phyloP scores from a whole-genome alignment of 2,329 filamentous ascomycete species.

The Zasmidium angulare region DNA sequence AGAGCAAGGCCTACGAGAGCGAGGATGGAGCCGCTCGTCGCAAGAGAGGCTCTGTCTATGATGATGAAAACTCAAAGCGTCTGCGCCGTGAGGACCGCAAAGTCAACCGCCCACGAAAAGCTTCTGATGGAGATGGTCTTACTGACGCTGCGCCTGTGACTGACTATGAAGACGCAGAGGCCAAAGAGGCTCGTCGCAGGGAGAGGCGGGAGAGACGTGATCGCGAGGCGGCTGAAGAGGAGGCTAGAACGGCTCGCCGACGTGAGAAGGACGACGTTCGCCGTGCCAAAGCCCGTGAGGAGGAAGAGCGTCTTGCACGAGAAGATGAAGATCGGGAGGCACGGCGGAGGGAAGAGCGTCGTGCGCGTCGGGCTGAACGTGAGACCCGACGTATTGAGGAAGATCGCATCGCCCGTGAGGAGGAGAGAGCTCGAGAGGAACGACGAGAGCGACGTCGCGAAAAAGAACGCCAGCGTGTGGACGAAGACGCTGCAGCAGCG shows the following conservation, averaged over 20 bases:
- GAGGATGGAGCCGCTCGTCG: slow-evolving; percentile 33
- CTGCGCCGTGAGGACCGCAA: slow-evolving; percentile 38
- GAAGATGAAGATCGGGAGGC: slow-evolving; percentile 32
- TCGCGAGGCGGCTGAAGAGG: slow-evolving; percentile 12
- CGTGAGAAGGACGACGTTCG: slow-evolving; percentile 28
- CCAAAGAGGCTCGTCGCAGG: slow-evolving; percentile 34
- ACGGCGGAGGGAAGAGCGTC: slow-evolving; percentile 27
- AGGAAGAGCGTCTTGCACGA: slow-evolving; percentile 29
- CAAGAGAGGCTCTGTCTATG: slow-evolving; percentile 34
- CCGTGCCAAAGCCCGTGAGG: slow-evolving; percentile 28
- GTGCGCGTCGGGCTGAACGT: slow-evolving; percentile 29
- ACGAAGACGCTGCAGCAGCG: slow-evolving; percentile 22
- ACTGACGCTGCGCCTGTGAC: slow-evolving; percentile 28
- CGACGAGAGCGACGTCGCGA: slow-evolving; percentile 33
- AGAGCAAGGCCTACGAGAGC: slow-evolving; percentile 36
- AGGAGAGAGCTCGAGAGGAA: slow-evolving; percentile 30
- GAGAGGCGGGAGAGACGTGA: slow-evolving; percentile 36
- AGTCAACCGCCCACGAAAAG: slow-evolving; percentile 32
- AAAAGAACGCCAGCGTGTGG: slow-evolving; percentile 24
- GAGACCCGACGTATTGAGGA: slow-evolving; percentile 33
- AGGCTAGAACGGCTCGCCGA: slow-evolving; percentile 27
- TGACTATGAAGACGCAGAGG: slow-evolving; percentile 33
- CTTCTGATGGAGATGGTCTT: slow-evolving; percentile 30
- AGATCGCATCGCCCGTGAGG: slow-evolving; percentile 30
- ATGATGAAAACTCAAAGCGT: slow-evolving; percentile 36